Base-by-base conservation (phyloP, 495 filamentous ascomycete species). In the Hypoxylon cercidicola region DNA sequence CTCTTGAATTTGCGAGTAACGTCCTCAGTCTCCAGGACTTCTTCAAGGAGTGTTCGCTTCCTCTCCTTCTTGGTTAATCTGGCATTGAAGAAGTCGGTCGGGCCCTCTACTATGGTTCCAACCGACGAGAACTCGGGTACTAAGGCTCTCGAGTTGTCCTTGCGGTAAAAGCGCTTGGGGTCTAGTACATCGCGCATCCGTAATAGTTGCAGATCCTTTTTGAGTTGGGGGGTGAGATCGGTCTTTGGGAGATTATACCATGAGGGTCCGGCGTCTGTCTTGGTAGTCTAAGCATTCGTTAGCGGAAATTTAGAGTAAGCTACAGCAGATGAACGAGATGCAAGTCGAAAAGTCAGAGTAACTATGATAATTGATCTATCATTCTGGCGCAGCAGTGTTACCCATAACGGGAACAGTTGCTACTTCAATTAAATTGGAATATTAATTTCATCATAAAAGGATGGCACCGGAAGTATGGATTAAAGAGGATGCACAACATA, bases 211-310 rank as follows among this genome's bases (percentile, higher is more conserved):
- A 98, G 75, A 72, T 98, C 96, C 54, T 91, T 84, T 74, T 92
- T 94, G 18, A 97, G 79, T 66, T 96, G 87, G 9, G 92, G 84
- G 0, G 93, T 97, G 45, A 97, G 74, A 50, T 90, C 83, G 25
- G 93, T 97, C 35, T 83, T 80, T 7, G 95, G 94, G 21, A 99
- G 80, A 71, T 96, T 84, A 74, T 89, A 97, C 93, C 93, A 97
- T 44, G 61, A 62, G n/a, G 69, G 72, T 74, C 78, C 84, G 78
- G 79, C 77, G 50, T 78, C 76, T 37, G 78, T 72, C 66, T 82
- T 79, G 45, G 74, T 69, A 58, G 63, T 72, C 79, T 84, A 19
- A n/a, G 53, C 39, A 30, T 15, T 50, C 43, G 62, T 72, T 52
- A 68, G 72, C 45, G 45, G 32, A 44, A 68, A 50, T 28, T 60